phyloP scores from a whole-genome alignment of 2,329 filamentous ascomycete genomes.

The Ceratocystiopsis sp. region DNA sequence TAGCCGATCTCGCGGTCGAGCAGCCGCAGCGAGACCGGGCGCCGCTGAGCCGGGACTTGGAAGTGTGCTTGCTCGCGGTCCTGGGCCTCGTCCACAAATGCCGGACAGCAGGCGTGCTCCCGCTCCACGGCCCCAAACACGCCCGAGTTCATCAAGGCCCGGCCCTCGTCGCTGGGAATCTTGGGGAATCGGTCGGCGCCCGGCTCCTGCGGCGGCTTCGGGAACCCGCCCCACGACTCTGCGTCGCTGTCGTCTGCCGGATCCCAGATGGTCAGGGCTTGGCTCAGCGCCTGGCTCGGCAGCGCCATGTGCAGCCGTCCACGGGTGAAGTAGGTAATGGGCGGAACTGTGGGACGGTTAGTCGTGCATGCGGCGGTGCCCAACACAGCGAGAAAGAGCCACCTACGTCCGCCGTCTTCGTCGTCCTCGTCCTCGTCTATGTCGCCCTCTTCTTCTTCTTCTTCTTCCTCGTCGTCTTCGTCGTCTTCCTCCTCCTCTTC shows the following conservation, averaged over 20 bases:
- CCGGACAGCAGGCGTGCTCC: conserved; percentile 11
- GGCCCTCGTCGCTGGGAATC: conserved; percentile 63
- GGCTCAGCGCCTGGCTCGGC: conserved; percentile 10
- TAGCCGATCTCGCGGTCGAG: conserved; percentile 69
- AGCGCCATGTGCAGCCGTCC: conserved; percentile 12
- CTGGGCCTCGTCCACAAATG: conserved; percentile 2
- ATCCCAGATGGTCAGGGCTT: conserved; percentile 7
- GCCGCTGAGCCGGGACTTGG: conserved; percentile 17
- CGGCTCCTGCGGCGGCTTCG: no score
- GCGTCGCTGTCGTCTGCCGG: background rate
- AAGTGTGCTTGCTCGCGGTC: background rate
- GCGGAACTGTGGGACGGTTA: background rate
- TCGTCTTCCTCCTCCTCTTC: conserved; percentile 13
- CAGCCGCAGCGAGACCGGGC: conserved; percentile 45
- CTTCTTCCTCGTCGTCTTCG: conserved; percentile 7
- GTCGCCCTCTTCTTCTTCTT: conserved; percentile 7
- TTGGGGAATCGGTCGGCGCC: conserved; percentile 51
- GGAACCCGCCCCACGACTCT: no score
- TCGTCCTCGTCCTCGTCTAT: conserved; percentile 11
- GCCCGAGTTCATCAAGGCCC: conserved; percentile 65
- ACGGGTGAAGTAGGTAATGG: conserved; percentile 7
- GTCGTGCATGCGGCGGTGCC: background rate
- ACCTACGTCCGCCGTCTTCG: conserved; percentile 8
- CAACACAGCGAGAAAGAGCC: no score
- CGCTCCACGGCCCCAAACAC: conserved; percentile 55